phyloP scores from a whole-genome alignment of 805 yeast genomes.

The Priceomyces fermenticarens region DNA sequence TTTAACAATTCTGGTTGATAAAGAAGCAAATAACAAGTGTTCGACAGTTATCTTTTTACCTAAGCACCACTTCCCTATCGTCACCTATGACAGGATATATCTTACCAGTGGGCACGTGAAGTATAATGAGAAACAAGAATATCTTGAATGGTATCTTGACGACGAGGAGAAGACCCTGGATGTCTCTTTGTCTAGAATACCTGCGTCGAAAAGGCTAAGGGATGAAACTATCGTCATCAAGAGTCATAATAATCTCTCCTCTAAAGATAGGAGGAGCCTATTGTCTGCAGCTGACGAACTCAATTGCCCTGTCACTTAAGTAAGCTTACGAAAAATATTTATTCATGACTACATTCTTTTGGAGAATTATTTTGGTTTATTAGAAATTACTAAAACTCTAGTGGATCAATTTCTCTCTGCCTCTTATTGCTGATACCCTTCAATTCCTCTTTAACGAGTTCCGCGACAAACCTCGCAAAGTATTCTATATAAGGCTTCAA shows the following conservation, averaged over 20 bases:
- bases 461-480: slow-evolving; percentile 62
- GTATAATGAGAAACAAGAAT: slow-evolving; percentile 49
- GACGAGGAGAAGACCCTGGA: slow-evolving; percentile 11
- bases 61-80: slow-evolving; percentile 58
- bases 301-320: slow-evolving; percentile 14
- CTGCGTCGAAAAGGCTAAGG: not conserved
- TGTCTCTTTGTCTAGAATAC: slow-evolving; percentile 8
- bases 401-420: slow-evolving; percentile 30
- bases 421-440: slow-evolving; percentile 25
- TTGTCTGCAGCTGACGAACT: slow-evolving; percentile 5
- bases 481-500: slow-evolving; percentile 67
- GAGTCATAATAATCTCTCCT: slow-evolving; percentile 22
- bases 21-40: slow-evolving; percentile 6
- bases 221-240: slow-evolving; percentile 34
- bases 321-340: not conserved
- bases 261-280: slow-evolving; percentile 9
- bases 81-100: slow-evolving; percentile 46
- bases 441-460: slow-evolving; percentile 55
- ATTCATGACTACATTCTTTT: not conserved
- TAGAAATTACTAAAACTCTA: slow-evolving; percentile 24
- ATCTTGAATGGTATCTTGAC: slow-evolving; percentile 71
- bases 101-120: slow-evolving; percentile 57
- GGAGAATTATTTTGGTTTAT: not conserved
- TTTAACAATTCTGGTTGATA: slow-evolving; percentile 39
- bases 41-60: slow-evolving; percentile 73